phyloP scores from a whole-genome alignment of 306 rosid species.

The Prunus fruticosa region DNA sequence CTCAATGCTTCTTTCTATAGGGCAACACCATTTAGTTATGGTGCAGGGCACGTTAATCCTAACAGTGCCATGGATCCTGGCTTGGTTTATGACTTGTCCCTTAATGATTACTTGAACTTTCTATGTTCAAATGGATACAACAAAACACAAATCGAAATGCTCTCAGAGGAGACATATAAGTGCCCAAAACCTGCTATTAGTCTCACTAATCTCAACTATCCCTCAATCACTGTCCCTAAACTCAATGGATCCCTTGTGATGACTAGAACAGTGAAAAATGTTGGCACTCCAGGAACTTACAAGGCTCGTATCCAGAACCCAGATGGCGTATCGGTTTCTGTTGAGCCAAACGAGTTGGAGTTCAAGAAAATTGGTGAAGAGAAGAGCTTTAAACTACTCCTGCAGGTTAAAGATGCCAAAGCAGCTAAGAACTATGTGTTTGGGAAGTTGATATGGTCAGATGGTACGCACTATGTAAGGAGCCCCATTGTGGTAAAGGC shows the following conservation, averaged over 20 bases:
- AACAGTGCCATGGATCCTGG: constrained; percentile 86
- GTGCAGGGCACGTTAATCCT: constrained; percentile 80
- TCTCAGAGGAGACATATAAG: constrained; percentile 38
- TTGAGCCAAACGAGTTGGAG: constrained; percentile 56
- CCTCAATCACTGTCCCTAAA: constrained; percentile 75
- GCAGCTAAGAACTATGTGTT: constrained; percentile 47
- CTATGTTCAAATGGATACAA: constrained; percentile 69
- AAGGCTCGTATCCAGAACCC: constrained; percentile 43
- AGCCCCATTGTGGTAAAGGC: constrained; percentile 78
- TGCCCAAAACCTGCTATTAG: constrained; percentile 37
- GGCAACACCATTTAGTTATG: constrained; percentile 81
- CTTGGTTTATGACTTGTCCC: constrained; percentile 65
- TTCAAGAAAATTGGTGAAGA: constrained; percentile 66
- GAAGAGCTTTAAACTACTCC: constrained; percentile 46
- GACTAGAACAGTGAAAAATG: constrained; percentile 64
- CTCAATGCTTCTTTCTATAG: constrained; percentile 48
- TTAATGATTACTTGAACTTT: constrained; percentile 58
- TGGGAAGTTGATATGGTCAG: constrained; percentile 80
- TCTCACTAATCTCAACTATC: constrained; percentile 65
- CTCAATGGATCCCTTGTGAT: constrained; percentile 54
- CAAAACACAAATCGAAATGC: constrained; percentile 39
- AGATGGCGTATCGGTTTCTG: constrained; percentile 42
- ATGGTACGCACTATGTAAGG: constrained; percentile 63
- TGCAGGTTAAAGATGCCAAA: constrained; percentile 35
- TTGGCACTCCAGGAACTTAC: constrained; percentile 69